Percentiles rank a stretch among this genome's conserved stretches.
These are phyloP conservation scores for Macaranga tanarius DNA, from an alignment of 441 rosid species.

Conservation along the genomic window DNA sequence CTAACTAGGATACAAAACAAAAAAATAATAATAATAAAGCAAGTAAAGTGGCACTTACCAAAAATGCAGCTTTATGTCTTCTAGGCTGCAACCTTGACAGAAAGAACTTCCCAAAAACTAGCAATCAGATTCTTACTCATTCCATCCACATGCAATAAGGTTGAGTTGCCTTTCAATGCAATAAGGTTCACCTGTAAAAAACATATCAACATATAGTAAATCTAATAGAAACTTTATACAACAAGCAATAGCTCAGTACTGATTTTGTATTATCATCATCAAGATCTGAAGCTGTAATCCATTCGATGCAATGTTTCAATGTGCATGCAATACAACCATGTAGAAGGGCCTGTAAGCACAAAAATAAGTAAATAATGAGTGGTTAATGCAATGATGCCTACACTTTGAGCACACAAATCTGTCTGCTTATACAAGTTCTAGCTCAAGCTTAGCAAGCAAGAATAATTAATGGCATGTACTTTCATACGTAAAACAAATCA, in stretches of 20 bases:
- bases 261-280: constrained; percentile 55
- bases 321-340: constrained; percentile 77
- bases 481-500: neutral
- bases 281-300: constrained; percentile 93
- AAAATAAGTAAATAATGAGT: constrained; percentile 17
- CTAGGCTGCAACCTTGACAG: too few species aligned
- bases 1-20: too few species aligned
- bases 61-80: too few species aligned
- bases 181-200: too few species aligned
- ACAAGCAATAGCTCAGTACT: constrained; percentile 35
- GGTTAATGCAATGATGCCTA: constrained; percentile 7
- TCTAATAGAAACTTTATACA: too few species aligned
- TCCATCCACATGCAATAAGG: too few species aligned
- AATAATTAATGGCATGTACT: neutral
- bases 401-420: constrained; percentile 24
- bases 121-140: too few species aligned
- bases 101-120: too few species aligned
- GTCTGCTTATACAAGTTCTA: neutral
- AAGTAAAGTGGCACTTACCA: too few species aligned
- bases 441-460: neutral
- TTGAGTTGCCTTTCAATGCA: too few species aligned
- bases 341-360: constrained; percentile 68
- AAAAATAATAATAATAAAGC: too few species aligned
- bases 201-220: too few species aligned
- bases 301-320: constrained; percentile 65